Base-by-base conservation (phyloP, 495 filamentous ascomycete genomes). In the Ramalina peruviana region DNA sequence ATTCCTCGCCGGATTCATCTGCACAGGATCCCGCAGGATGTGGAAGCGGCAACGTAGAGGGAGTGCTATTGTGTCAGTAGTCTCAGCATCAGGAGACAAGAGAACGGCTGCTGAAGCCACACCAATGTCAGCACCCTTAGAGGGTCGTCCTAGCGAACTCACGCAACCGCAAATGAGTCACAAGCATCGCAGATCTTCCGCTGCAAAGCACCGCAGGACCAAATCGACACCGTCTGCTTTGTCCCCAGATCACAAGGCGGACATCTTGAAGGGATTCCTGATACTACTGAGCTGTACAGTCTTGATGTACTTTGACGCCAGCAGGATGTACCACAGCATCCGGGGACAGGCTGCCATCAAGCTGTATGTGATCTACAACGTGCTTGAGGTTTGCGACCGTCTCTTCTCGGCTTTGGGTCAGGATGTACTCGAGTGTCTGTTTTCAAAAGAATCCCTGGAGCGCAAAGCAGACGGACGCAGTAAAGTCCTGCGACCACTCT, bases 311-410 rank as follows among this genome's bases (percentile, higher is more conserved):
- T 85, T 97, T 38, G 92, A 99, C 66, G 90, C 93, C 11, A 95
- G 88, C 62, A 78, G 88, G 36, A 94, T 99, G 87, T 99, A 99
- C 65, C 92, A 99, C 62, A 85, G 88, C 59, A 96, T 99, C 59
- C 81, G 88, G 41, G 92, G 88, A 7, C 93, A 97, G 66, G 87
- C 88, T 4, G 88, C 89, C 7, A 94, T 99, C 67, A 99, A 99
- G 63, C 72, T 99, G 3, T 99, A 97, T 65, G 89, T 96, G 40
- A 96, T 99, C 43, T 97, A 94, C 69, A 97, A 97, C 58, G 85
- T 94, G 27, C 73, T 99, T 4, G 92, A 99, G 65, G 83, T 81
- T 49, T 80, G 80, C 45, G 92, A 99, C 62, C 80, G 86, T 23
- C 72, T 99, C 0, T 77, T 96, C 47, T 84, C 86, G 4, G 90